These are phyloP conservation scores for Licmophora abbreviata DNA, from an alignment of 108 stramenopile species.

Conservation along the genomic window DNA sequence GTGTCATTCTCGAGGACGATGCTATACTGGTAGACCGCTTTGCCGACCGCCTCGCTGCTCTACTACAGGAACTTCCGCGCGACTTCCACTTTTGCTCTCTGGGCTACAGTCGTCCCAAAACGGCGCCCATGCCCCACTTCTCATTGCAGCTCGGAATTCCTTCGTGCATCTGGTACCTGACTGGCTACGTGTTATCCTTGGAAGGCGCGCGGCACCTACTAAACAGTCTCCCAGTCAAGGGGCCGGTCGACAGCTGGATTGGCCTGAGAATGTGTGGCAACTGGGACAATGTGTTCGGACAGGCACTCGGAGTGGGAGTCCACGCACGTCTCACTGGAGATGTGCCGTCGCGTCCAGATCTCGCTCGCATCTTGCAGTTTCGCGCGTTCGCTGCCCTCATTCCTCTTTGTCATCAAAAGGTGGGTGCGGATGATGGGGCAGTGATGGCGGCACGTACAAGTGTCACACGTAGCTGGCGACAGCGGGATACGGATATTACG, in stretches of 20 bases:
- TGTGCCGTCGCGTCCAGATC: constrained; percentile 34
- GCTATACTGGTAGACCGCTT: constrained; percentile 77
- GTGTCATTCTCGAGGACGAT: constrained; percentile 77
- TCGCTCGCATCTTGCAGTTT: constrained; percentile 49
- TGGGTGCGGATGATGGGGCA: constrained; percentile 17
- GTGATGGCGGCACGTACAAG: constrained; percentile 3
- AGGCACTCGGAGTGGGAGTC: constrained; percentile 56
- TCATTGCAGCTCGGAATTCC: constrained; percentile 59
- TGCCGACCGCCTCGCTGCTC: constrained; percentile 42
- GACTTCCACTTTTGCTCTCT: constrained; percentile 84
- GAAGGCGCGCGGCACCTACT: constrained; percentile 54
- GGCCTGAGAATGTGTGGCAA: constrained; percentile 62
- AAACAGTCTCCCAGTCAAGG: constrained; percentile 49
- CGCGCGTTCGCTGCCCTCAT: constrained; percentile 66
- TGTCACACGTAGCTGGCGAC: constrained; percentile 34
- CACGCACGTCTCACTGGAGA: constrained; percentile 13
- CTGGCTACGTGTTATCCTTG: constrained; percentile 66
- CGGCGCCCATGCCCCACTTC: constrained; percentile 70
- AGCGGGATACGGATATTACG: constrained; percentile 70
- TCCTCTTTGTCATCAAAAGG: constrained; percentile 69
- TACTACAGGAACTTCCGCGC: constrained; percentile 68
- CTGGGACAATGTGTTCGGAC: constrained; percentile 69
- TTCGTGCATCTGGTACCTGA: constrained; percentile 75
- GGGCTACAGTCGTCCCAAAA: constrained; percentile 74
- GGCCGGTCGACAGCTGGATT: constrained; percentile 73